phyloP scores from a whole-genome alignment of 768 basidiomycete species.

The Mycena haematopus region DNA sequence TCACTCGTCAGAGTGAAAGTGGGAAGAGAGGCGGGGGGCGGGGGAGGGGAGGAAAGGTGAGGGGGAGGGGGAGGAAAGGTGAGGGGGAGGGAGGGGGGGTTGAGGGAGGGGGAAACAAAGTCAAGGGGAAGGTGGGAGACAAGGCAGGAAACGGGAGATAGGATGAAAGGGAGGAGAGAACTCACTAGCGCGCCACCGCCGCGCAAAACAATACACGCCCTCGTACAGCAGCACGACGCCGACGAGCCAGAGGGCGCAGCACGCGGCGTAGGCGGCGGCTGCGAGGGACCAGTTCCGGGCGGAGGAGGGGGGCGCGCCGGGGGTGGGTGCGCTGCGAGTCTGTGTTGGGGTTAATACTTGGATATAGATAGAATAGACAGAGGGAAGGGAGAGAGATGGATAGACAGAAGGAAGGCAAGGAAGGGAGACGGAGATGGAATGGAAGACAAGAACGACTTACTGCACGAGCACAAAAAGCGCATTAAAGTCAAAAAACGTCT shows the following conservation, averaged over 20 bases:
- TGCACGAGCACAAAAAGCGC: conserved; percentile 82
- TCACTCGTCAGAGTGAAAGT: too few relatives aligned
- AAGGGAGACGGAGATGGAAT: too few relatives aligned
- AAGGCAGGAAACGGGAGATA: not conserved
- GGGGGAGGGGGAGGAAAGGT: not conserved
- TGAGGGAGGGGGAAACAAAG: not conserved
- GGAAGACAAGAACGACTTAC: too few relatives aligned
- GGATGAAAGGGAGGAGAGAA: conserved; percentile 33
- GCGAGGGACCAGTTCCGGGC: conserved; percentile 64
- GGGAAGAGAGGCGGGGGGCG: too few relatives aligned
- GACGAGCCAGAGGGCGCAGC: conserved; percentile 78
- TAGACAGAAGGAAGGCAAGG: too few relatives aligned
- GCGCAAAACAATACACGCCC: conserved; percentile 72
- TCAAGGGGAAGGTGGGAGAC: not conserved
- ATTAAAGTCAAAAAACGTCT: conserved; percentile 91
- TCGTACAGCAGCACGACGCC: conserved; percentile 81
- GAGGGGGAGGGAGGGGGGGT: too few relatives aligned
- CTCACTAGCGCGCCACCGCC: conserved; percentile 83
- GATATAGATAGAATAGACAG: not conserved
- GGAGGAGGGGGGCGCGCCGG: conserved; percentile 49
- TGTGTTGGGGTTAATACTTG: conserved; percentile 35
- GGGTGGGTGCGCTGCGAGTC: conserved; percentile 78
- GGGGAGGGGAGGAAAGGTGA: too few relatives aligned
- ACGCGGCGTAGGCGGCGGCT: conserved; percentile 82
- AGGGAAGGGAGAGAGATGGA: conserved; percentile 35